Evolutionary conservation across 306 rosid species (phyloP).

Genomic region (Biancaea sappan): DNA sequence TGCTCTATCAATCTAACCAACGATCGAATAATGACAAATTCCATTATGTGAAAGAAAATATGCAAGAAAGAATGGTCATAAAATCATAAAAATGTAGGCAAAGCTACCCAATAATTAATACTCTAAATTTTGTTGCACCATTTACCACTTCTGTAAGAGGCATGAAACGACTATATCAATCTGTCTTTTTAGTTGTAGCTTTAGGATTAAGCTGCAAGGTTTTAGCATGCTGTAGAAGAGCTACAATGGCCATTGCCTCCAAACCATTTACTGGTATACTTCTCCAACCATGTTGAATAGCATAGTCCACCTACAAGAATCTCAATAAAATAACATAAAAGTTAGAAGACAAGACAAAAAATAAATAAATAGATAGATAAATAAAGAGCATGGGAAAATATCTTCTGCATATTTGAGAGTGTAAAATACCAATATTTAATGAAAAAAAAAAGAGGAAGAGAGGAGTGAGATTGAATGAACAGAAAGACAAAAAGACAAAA

Average conservation of each 20-base stretch:
- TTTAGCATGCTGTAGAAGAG: constrained; percentile 72
- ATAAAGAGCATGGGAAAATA: neutral
- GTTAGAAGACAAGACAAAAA: constrained; percentile 28
- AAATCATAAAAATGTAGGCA: constrained; percentile 26
- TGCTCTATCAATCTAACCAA: constrained; percentile 69
- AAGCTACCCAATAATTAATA: constrained; percentile 16
- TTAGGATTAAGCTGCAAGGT: constrained; percentile 65
- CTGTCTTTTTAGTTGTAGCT: constrained; percentile 67
- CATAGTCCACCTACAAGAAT: constrained; percentile 75
- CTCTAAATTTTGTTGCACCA: constrained; percentile 30
- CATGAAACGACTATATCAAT: constrained; percentile 81
- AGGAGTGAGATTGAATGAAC: too few species aligned
- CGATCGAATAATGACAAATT: constrained; percentile 63
- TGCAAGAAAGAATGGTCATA: neutral
- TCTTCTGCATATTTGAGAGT: neutral
- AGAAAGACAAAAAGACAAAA: too few species aligned
- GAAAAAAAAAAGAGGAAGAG: too few species aligned
- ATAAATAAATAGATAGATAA: too few species aligned
- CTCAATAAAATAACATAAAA: constrained; percentile 36
- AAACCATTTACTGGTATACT: constrained; percentile 53
- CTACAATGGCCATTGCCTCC: constrained; percentile 67
- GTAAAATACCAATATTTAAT: too few species aligned
- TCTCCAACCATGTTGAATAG: constrained; percentile 66
- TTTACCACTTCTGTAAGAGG: constrained; percentile 86
- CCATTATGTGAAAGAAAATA: constrained; percentile 68